A percentile compares a stretch with the other conserved stretches of the same genome.
phyloP scores from a whole-genome alignment of 2,329 filamentous ascomycete species.

The Pseudocercospora macadamiae region DNA sequence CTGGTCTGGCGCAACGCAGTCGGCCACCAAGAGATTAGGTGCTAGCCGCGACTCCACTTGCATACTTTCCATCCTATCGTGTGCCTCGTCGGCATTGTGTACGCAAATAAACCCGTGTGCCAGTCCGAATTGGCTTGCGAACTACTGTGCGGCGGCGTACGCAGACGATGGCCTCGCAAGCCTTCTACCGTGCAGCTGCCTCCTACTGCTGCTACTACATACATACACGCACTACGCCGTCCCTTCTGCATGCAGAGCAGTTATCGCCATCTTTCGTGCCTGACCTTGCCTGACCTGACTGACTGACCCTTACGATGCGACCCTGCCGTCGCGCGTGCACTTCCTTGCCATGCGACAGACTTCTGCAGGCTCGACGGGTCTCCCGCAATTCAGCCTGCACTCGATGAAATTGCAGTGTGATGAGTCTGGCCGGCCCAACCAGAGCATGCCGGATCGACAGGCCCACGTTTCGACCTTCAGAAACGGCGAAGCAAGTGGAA shows the following conservation, averaged over 20 bases:
- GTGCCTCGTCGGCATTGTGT: too few relatives aligned
- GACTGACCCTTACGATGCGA: too few relatives aligned
- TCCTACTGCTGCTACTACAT: neutral
- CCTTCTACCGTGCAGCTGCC: neutral
- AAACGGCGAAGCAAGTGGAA: conserved; percentile 7
- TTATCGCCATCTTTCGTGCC: neutral
- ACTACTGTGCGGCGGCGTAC: too few relatives aligned
- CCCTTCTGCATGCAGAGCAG: neutral
- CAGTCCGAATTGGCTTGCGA: too few relatives aligned
- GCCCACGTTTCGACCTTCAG: conserved; percentile 5
- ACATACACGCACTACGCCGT: neutral
- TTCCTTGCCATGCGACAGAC: conserved; percentile 1
- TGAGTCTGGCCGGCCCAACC: conserved; percentile 3
- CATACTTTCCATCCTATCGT: neutral
- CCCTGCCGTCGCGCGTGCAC: conserved; percentile 1
- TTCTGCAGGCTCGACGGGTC: neutral
- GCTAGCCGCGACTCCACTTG: neutral
- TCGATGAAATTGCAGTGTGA: conserved; percentile 5
- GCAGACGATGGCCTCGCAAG: too few relatives aligned
- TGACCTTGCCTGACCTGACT: too few relatives aligned
- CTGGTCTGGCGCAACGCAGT: neutral
- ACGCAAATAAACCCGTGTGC: too few relatives aligned
- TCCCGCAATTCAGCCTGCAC: neutral
- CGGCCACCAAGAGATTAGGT: neutral
- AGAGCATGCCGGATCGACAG: conserved; percentile 4